These are phyloP conservation scores for Mycotypha africana DNA, from an alignment of 371 early-diverging fungal species.

Conservation along the genomic window DNA sequence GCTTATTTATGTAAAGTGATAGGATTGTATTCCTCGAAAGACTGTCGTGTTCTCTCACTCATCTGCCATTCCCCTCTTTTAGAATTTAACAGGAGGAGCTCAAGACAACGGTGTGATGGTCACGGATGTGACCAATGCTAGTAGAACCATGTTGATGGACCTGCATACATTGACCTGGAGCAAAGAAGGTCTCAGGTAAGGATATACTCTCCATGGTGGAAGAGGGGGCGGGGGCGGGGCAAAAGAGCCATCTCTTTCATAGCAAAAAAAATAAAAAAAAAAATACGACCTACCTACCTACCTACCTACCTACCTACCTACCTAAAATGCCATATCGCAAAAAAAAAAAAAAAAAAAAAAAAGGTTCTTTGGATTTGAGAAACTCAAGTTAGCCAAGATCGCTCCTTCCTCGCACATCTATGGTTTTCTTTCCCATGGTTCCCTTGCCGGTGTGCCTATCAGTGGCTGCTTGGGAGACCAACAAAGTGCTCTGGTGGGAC, in stretches of 20 bases:
- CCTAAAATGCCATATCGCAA: too few relatives aligned
- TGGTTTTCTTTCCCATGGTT: constrained; percentile 56
- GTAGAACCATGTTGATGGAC: constrained; percentile 93
- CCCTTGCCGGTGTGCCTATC: constrained; percentile 66
- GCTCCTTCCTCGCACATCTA: constrained; percentile 79
- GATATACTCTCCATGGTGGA: neutral
- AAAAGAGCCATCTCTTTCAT: too few relatives aligned
- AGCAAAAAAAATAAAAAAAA: too few relatives aligned
- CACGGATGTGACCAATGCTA: constrained; percentile 95
- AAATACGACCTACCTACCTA: too few relatives aligned
- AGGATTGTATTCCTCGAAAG: constrained; percentile 66
- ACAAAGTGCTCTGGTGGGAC: constrained; percentile 95
- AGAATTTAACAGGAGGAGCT: constrained; percentile 69
- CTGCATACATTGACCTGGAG: constrained; percentile 82
- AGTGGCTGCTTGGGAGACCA: constrained; percentile 93
- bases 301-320: too few relatives aligned
- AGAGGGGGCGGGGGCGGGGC: too few relatives aligned
- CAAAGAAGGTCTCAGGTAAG: constrained; percentile 61
- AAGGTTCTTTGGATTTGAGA: constrained; percentile 34
- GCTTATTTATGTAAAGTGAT: constrained; percentile 43
- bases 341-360: neutral
- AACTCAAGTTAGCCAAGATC: constrained; percentile 67
- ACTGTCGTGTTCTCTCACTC: too few relatives aligned
- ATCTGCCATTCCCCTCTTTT: too few relatives aligned
- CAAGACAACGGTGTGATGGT: constrained; percentile 56